These are phyloP conservation scores for Delonix regia DNA, from an alignment of 306 rosid species.

Conservation along the genomic window DNA sequence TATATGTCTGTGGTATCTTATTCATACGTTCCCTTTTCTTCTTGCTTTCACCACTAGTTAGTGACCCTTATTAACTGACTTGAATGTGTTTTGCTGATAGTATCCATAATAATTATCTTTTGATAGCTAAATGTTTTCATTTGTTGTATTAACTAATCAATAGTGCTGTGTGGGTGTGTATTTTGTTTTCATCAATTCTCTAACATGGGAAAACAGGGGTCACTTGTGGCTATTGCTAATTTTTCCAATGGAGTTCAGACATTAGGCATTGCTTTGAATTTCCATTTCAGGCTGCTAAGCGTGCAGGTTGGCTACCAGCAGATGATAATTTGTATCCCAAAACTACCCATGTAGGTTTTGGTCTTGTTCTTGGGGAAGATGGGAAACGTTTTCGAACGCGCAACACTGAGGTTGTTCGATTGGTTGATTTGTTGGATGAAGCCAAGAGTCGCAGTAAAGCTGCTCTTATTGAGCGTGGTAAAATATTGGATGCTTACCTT, in stretches of 20 bases:
- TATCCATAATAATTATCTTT: no score
- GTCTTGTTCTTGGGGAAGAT: slow-evolving; percentile 98
- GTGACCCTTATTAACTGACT: no score
- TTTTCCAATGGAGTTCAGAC: slow-evolving; percentile 25
- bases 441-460: slow-evolving; percentile 92
- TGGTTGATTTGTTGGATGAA: slow-evolving; percentile 96
- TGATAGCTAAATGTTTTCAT: no score
- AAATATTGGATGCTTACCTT: slow-evolving; percentile 34
- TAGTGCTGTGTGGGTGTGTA: no score
- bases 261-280: slow-evolving; percentile 22
- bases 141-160: no score
- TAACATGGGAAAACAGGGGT: no score
- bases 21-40: slow-evolving; percentile 30
- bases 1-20: slow-evolving; percentile 13
- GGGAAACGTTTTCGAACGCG: slow-evolving; percentile 92
- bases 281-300: slow-evolving; percentile 77
- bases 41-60: no score
- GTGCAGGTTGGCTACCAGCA: slow-evolving; percentile 88
- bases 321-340: slow-evolving; percentile 63
- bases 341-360: slow-evolving; percentile 86
- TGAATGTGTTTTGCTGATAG: no score
- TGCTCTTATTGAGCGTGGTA: slow-evolving; percentile 82
- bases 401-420: slow-evolving; percentile 79
- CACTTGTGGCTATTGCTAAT: no score
- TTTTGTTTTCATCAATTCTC: no score